phyloP scores from a whole-genome alignment of 1,284 basidiomycete genomes.

The Porogramme epimiltina region DNA sequence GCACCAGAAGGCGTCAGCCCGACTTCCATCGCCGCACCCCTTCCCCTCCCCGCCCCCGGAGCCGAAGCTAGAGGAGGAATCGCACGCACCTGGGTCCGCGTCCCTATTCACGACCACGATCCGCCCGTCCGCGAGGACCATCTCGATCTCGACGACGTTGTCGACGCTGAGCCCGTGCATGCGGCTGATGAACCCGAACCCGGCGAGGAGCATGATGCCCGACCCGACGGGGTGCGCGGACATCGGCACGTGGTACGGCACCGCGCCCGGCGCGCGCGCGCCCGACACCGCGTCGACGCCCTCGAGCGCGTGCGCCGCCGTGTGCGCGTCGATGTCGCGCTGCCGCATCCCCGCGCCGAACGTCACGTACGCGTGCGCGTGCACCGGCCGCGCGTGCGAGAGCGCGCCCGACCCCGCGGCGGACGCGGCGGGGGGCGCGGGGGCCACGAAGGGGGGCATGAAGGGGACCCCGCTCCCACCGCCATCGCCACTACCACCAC shows the following conservation, averaged over 20 bases:
- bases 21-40: too few relatives aligned
- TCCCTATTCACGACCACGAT: constrained; percentile 72
- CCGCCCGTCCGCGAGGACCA: constrained; percentile 80
- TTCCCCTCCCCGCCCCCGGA: too few relatives aligned
- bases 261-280: constrained; percentile 48
- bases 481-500: too few relatives aligned
- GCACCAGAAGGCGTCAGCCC: neutral
- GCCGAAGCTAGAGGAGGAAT: too few relatives aligned
- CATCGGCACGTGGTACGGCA: constrained; percentile 87
- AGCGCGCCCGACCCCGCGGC: constrained; percentile 1
- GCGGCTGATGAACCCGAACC: constrained; percentile 87
- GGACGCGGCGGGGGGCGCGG: neutral
- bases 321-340: constrained; percentile 81
- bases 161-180: constrained; percentile 85
- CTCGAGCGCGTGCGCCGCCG: constrained; percentile 68
- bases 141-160: constrained; percentile 83
- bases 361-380: constrained; percentile 74
- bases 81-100: constrained; percentile 58
- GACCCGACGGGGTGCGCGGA: constrained; percentile 79
- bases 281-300: constrained; percentile 43
- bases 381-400: constrained; percentile 47
- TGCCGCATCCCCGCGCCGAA: constrained; percentile 83
- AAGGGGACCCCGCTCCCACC: too few relatives aligned
- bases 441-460: neutral
- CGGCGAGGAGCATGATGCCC: constrained; percentile 83